Evolutionary conservation across 306 rosid species (phyloP), one percentile per base, ranked within the genome.

Genomic region (Inga leiocalycina): DNA sequence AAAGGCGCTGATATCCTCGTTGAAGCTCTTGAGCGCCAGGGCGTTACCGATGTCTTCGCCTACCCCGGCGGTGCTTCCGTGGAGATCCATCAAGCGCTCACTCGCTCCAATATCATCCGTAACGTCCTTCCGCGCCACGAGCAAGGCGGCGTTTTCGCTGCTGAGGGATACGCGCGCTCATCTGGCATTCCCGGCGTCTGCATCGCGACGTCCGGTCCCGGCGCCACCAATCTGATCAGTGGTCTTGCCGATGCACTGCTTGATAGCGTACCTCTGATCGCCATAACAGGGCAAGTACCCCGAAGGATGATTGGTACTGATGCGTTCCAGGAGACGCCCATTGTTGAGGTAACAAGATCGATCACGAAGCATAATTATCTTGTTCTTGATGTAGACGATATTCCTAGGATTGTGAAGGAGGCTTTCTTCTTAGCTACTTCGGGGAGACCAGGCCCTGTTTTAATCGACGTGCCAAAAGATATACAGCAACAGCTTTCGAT

Each of bases 181-280:
- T 92, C 94, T 0, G 98, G 98, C 0, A 82, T n/a, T 4, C 93
- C 95, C 4, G 92, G 98, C 20, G 94, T 92, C 13, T 95, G 98
- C 79, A 95, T 95, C 75, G 93, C 98, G 41, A 95, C 98, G 17
- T 95, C 97, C 49, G 95, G 98, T 51, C 98, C 95, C n/a, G 97
- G 98, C 10, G 98, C 98, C 78, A 92, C 97, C 45, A 95, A 95
- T 43, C 83, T 95, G n/a, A 97, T 95, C 22, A 91, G 95, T 5
- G 98, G 98, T 2, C 97, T 94, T 2, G 98, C 97, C 3, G 97
- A 93, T 48, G 94, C 98, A 4, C 44, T 89, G 43, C 89, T 92
- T 3, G 98, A 93, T 20, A 93, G 98, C 64, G 84, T 95, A 5
- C 97, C 98, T 2, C 15, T 93, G 5, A 83, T 93, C 1, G 98